phyloP scores from a whole-genome alignment of 1,139 yeast genomes.

The Saccharomyces hybrid region DNA sequence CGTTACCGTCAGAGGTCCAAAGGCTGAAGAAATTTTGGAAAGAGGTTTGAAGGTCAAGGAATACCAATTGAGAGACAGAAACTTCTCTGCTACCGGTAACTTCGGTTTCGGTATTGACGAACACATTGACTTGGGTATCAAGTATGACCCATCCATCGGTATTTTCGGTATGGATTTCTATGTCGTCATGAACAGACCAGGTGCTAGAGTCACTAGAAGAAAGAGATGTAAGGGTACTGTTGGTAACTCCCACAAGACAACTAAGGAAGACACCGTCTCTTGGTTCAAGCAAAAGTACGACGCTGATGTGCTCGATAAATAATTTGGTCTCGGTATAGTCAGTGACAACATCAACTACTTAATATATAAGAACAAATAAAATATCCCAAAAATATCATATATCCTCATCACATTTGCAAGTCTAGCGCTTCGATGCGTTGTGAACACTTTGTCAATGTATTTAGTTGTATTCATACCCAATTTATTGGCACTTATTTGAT shows the following conservation, averaged over 20 bases:
- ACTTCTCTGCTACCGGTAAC: constrained; percentile 99
- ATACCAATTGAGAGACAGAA: constrained; percentile 88
- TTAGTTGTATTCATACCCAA: neutral
- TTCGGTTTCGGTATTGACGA: constrained; percentile 99
- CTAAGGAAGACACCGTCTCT: constrained; percentile 88
- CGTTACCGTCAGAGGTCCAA: constrained; percentile 99
- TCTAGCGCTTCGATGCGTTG: neutral
- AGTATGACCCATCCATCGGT: constrained; percentile 99
- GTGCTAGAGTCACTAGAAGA: constrained; percentile 98
- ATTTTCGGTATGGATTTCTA: constrained; percentile 99
- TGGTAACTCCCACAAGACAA: constrained; percentile 90
- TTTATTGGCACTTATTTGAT: neutral
- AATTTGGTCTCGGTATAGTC: constrained; percentile 25
- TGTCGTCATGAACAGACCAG: constrained; percentile 99
- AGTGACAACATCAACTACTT: neutral
- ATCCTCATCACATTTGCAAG: neutral
- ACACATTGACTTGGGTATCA: constrained; percentile 99
- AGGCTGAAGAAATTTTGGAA: constrained; percentile 99
- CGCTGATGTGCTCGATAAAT: constrained; percentile 91
- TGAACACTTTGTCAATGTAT: neutral
- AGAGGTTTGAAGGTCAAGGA: constrained; percentile 99
- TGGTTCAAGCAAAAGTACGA: constrained; percentile 99
- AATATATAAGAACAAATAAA: neutral
- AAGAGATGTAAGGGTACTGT: constrained; percentile 87
- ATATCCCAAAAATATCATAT: neutral